Base-by-base conservation (phyloP, 306 rosid species). In the Herpetospermum pedunculosum region DNA sequence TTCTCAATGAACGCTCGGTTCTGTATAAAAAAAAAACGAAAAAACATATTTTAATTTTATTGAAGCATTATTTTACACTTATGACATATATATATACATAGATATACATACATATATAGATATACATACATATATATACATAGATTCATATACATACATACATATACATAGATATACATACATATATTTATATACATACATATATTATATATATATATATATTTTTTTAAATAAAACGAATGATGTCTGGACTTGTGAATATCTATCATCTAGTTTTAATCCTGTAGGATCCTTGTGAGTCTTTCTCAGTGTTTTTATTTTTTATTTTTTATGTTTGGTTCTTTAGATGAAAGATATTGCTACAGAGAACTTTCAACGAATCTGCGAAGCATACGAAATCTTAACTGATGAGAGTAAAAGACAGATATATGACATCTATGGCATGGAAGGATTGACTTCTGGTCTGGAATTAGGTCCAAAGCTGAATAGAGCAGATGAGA, bases 401-500 rank as follows among this genome's bases (percentile, higher is more conserved):
- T 75, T 95, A 63, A 80, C 96, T 0, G 99, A 95, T 79, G 87
- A 85, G 77, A 92, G 57, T 43, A 95, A 91, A 35, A 83, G 97
- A 81, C 89, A 83, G 78, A 81, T 95, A 73, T 94, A 94, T 83
- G 99, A 94, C 75, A 88, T 94, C 58, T 95, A 95, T 81, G 97
- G 97, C 11, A 89, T 95, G 96, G 96, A 91, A 82, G 97, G 97
- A 6, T 78, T 95, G 88, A 79, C 71, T 29, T 85, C 96, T 55
- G 97, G 99, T 78, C 81, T 95, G 87, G 97, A 95, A 74, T 85
- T 95, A 73, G 99, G 97, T 76, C 71, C 92, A 1, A 91, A 76
- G 81, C 86, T 95, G 54, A 77, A 85, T 60, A 88, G 72, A 80
- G 96, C 86, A 7, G 92, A 91, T 58, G 96, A 91, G 84, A 75